Base-by-base conservation (phyloP, 768 basidiomycete genomes). In the Pleurotus giganteus region DNA sequence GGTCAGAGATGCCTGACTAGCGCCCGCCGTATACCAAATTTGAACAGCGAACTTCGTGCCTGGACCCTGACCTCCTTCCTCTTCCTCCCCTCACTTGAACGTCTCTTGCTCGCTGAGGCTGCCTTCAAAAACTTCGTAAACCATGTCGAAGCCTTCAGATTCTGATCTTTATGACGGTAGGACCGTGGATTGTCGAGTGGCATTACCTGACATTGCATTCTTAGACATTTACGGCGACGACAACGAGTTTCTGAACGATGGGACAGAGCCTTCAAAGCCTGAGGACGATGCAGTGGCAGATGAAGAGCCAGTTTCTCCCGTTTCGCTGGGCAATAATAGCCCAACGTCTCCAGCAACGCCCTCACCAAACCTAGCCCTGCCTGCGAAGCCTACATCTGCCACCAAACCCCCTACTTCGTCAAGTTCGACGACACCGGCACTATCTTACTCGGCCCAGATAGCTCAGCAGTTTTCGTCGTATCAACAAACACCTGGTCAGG, bases 401-500 rank as follows among this genome's bases (percentile, higher is more conserved):
- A 55, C 67, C 23, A 69, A 68, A 59, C 65, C 62, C 13, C 37
- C 58, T 61, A 65, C 66, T 13, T 64, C 56, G 27, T 61, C 65
- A 65, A 36, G 53, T 54, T 44, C 61, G 42, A 56, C 54, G 21
- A 63, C 32, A 47, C 60, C 47, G 66, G 45, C 74, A 11, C 50
- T 83, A 57, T 86, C 79, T 6, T 85, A 82, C 65, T 86, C 80
- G 32, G 85, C 80, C 3, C 85, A 83, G 68, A 80, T 83, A 46
- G 84, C 82, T 13, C 82, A 81, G 59, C 85, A 84, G 64, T 86
- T 84, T 55, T 83, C 83, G 6, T 71, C 73, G 9, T 86, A 82
- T 62, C 82, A 82, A 51, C 85, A 85, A 62, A 84, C 80, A 6
- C 84, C 84, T 0, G 83, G 83, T 57, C 84, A 85, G 60, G 83